These are phyloP conservation scores for Candida tallmaniae DNA, from an alignment of 805 yeast species.

Conservation along the genomic window DNA sequence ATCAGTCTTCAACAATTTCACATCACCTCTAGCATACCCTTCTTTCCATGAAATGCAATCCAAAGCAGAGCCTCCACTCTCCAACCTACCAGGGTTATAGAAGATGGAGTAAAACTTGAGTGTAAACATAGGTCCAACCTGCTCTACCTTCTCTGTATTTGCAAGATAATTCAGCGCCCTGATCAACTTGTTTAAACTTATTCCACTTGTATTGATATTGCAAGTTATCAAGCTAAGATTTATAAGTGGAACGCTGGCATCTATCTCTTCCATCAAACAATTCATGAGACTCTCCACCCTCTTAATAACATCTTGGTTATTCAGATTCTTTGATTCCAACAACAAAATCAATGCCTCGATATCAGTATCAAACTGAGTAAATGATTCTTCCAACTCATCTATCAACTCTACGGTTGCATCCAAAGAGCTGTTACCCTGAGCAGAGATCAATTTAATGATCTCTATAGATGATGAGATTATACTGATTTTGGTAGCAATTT, in stretches of 20 bases:
- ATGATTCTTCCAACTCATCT: constrained; percentile 50
- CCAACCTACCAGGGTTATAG: constrained; percentile 47
- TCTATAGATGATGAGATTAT: constrained; percentile 67
- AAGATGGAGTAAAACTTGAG: constrained; percentile 60
- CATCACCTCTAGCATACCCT: constrained; percentile 53
- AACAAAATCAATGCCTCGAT: constrained; percentile 37
- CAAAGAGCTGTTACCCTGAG: constrained; percentile 57
- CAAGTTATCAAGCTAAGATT: constrained; percentile 63
- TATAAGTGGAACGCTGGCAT: constrained; percentile 65
- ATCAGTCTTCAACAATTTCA: constrained; percentile 28
- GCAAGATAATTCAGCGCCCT: constrained; percentile 44
- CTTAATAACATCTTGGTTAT: constrained; percentile 33
- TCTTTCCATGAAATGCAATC: constrained; percentile 68
- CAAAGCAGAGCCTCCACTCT: constrained; percentile 21
- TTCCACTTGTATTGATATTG: constrained; percentile 52
- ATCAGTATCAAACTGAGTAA: constrained; percentile 51
- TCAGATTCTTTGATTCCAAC: constrained; percentile 19
- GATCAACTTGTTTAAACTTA: constrained; percentile 28
- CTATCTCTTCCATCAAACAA: constrained; percentile 47
- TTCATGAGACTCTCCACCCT: constrained; percentile 49
- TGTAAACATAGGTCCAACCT: constrained; percentile 52
- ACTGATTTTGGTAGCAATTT: constrained; percentile 53
- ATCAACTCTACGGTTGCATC: constrained; percentile 53
- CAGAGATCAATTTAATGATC: constrained; percentile 55
- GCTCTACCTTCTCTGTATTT: constrained; percentile 7